A percentile compares a stretch with the other conserved stretches of the same genome.
Evolutionary conservation across 371 early-diverging fungal species (phyloP).

Genomic region (Haplosporangium sp.): DNA sequence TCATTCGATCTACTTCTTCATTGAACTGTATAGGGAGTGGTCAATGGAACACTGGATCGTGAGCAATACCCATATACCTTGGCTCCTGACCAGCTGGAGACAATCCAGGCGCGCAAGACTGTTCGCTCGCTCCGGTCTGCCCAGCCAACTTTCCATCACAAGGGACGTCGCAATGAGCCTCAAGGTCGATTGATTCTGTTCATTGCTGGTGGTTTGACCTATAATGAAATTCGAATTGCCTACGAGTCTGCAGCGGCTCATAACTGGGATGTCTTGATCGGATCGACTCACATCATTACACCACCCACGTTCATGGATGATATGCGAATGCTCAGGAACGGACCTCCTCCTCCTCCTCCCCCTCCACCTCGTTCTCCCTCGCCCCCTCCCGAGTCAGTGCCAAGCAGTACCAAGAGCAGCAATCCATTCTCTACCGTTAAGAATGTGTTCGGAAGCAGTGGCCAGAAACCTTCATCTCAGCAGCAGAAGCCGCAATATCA

Average conservation of each 20-base stretch:
- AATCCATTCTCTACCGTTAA: constrained; percentile 43
- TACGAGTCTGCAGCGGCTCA: constrained; percentile 84
- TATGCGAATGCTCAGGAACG: constrained; percentile 58
- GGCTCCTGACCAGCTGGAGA: constrained; percentile 44
- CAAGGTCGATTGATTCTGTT: constrained; percentile 69
- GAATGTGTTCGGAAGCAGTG: constrained; percentile 35
- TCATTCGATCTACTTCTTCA: too few relatives aligned
- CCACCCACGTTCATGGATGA: constrained; percentile 83
- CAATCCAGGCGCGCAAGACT: constrained; percentile 53
- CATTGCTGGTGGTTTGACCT: constrained; percentile 93
- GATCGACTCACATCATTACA: constrained; percentile 84
- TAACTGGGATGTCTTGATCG: constrained; percentile 86
- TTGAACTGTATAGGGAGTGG: constrained; percentile 25
- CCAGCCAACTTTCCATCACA: constrained; percentile 54
- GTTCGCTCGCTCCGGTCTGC: constrained; percentile 54
- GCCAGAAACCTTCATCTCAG: neutral
- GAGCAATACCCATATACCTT: constrained; percentile 46
- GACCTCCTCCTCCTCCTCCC: constrained; percentile 52
- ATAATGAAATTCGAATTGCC: constrained; percentile 86
- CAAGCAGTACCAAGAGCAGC: constrained; percentile 3
- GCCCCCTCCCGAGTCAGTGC: constrained; percentile 28
- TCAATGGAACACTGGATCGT: constrained; percentile 45
- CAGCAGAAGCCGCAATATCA: neutral
- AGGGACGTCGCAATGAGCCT: constrained; percentile 54
- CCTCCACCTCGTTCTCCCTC: constrained; percentile 55